Percentiles rank a stretch among this genome's conserved stretches.
These are phyloP conservation scores for Exutisphaerella laricina DNA, from an alignment of 2,329 filamentous ascomycete species.

Conservation along the genomic window DNA sequence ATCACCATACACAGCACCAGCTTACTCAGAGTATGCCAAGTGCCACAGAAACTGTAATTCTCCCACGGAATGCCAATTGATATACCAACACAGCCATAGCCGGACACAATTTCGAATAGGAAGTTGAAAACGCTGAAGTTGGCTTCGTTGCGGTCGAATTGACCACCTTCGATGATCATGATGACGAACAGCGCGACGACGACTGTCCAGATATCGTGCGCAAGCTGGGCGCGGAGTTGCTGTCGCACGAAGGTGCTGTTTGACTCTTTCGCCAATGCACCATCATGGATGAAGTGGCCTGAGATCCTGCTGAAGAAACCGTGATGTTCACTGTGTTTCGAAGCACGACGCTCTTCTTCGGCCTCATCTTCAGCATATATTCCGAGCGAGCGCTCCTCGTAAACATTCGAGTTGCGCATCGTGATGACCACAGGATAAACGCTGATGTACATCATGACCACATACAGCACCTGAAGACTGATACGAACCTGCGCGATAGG, in stretches of 20 bases:
- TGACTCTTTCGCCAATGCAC: conserved; percentile 19
- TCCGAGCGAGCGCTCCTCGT: conserved; percentile 57
- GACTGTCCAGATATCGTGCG: conserved; percentile 44
- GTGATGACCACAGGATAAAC: conserved; percentile 57
- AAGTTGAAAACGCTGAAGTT: conserved; percentile 42
- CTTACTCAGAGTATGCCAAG: conserved; percentile 46
- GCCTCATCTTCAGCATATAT: conserved; percentile 45
- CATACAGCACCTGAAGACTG: conserved; percentile 52
- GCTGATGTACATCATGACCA: conserved; percentile 63
- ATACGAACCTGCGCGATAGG: conserved; percentile 45
- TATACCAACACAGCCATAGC: conserved; percentile 43
- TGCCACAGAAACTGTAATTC: conserved; percentile 44
- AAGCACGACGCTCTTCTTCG: conserved; percentile 3
- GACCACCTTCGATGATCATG: conserved; percentile 39
- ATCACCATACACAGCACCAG: conserved; percentile 52
- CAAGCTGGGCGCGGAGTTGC: conserved; percentile 43
- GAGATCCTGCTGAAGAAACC: conserved; percentile 13
- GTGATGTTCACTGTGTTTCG: conserved; percentile 2
- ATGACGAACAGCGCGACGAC: conserved; percentile 43
- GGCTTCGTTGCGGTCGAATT: conserved; percentile 34
- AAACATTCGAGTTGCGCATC: conserved; percentile 56
- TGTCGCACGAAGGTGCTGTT: conserved; percentile 38
- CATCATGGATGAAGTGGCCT: conserved; percentile 12
- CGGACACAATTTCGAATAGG: conserved; percentile 43
- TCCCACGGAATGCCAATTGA: conserved; percentile 41